These are phyloP conservation scores for Apiospora hydei DNA, from an alignment of 2,329 filamentous ascomycete species.

Conservation along the genomic window DNA sequence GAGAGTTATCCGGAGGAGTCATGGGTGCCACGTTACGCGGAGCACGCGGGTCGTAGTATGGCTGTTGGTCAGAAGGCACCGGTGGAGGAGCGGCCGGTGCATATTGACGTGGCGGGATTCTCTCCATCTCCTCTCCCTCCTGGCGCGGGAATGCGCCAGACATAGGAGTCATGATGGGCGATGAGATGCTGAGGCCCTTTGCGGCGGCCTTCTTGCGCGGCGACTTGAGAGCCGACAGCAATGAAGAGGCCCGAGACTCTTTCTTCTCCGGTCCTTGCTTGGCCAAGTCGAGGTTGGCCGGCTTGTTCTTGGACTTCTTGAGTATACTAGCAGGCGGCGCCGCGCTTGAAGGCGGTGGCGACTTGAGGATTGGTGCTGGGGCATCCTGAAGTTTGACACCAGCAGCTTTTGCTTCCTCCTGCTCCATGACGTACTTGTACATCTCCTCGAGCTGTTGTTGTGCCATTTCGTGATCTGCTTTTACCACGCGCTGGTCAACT, in stretches of 20 bases:
- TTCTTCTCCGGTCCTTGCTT: constrained; percentile 54
- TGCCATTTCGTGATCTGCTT: constrained; percentile 75
- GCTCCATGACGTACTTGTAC: constrained; percentile 91
- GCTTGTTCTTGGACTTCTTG: constrained; percentile 48
- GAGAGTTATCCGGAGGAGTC: constrained; percentile 54
- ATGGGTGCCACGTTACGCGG: constrained; percentile 50
- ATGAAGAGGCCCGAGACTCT: constrained; percentile 64
- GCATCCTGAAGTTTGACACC: constrained; percentile 58
- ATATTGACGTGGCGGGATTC: constrained; percentile 66
- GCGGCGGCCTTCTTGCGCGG: constrained; percentile 59
- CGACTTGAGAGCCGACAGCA: constrained; percentile 68
- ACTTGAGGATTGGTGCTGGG: constrained; percentile 46
- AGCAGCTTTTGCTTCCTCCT: constrained; percentile 73
- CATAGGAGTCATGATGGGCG: constrained; percentile 70
- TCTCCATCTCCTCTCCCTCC: constrained; percentile 62
- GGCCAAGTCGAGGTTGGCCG: constrained; percentile 49
- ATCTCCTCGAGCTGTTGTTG: constrained; percentile 87
- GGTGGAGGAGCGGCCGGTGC: constrained; percentile 64
- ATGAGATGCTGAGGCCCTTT: constrained; percentile 66
- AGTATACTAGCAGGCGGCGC: constrained; percentile 51
- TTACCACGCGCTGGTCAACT: constrained; percentile 80
- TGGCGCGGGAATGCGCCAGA: constrained; percentile 65
- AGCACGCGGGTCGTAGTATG: constrained; percentile 44
- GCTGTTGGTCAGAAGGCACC: constrained; percentile 55
- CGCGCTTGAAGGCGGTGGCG: constrained; percentile 29